Evolutionary conservation across 139 green algal genomes (phyloP), one percentile per base, ranked within the genome.

Genomic region (Asterochloris erici): DNA sequence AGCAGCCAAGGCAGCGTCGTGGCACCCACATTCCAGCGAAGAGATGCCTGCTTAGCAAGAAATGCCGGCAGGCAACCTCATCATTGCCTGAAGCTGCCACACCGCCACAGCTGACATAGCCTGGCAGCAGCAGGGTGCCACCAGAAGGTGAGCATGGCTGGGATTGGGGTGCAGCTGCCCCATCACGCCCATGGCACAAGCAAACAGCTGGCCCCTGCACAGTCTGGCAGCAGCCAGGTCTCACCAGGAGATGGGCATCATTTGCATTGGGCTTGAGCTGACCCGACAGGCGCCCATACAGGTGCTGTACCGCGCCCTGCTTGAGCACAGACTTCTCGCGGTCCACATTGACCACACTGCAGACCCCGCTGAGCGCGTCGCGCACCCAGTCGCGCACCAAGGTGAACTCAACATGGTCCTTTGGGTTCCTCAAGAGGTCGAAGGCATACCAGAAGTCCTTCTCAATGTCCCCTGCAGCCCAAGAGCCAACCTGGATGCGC

Each of bases 371-470:
- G 66, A 95, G 82, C 73, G 90, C 89, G 15, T 87, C 77, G n/a
- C 71, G 74, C 76, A 98, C 91, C 90, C 92, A 96, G 78, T 98
- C 92, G 0, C 95, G 84, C 81, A 98, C 93, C 4, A 95, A 83
- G 12, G 87, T 92, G 86, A 99, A 99, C 88, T 99, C 97, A 17
- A 91, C 87, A 81, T 98, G 92, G 84, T 99, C 97, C 89, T 99
- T 99, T 26, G 91, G 86, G 83, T 82, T 93, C 15, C 88, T 85
- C 71, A 98, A 88, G 73, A 98, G 90, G 74, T 98, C 94, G 29
- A 97, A 88, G 0, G 92, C 91, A 62, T 97, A 88, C 90, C 90
- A 96, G 47, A 97, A 97, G 83, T 98, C 95, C n/a, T 84, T 81
- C 84, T 96, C 90, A 38, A 94, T 84, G 38, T 95, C 85, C n/a